phyloP scores from a whole-genome alignment of 768 basidiomycete genomes.

The Naganishia kalamii region DNA sequence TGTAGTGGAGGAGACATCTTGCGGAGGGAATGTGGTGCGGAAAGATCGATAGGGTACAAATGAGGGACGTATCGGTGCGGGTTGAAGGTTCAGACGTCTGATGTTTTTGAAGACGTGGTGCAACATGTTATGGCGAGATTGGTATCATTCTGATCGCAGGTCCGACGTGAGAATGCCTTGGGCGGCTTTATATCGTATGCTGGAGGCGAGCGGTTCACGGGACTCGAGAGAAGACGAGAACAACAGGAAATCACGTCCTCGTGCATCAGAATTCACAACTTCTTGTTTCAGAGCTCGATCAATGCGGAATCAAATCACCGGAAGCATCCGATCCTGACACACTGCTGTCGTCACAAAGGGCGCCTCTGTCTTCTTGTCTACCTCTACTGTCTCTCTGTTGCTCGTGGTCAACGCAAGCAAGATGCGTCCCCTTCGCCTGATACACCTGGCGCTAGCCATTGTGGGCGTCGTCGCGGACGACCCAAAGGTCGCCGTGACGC shows the following conservation, averaged over 20 bases:
- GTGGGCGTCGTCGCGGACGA: slow-evolving; percentile 18
- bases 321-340: too few species aligned
- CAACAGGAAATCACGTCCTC: too few species aligned
- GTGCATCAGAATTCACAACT: too few species aligned
- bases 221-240: too few species aligned
- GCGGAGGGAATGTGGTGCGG: too few species aligned
- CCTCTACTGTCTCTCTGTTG: too few species aligned
- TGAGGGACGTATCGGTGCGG: too few species aligned
- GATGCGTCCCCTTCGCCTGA: background rate
- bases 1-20: background rate
- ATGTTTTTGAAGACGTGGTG: background rate
- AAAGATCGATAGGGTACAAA: too few species aligned
- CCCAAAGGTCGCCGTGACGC: slow-evolving; percentile 43
- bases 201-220: too few species aligned
- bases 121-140: background rate
- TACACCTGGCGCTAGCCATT: background rate
- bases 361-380: background rate
- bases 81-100: too few species aligned
- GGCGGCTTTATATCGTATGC: background rate
- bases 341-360: background rate
- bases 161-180: background rate
- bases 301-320: background rate
- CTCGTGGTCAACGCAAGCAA: too few species aligned
- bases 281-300: too few species aligned
- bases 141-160: background rate